phyloP scores from a whole-genome alignment of 2,329 filamentous ascomycete species.

The Talaromyces sp. region DNA sequence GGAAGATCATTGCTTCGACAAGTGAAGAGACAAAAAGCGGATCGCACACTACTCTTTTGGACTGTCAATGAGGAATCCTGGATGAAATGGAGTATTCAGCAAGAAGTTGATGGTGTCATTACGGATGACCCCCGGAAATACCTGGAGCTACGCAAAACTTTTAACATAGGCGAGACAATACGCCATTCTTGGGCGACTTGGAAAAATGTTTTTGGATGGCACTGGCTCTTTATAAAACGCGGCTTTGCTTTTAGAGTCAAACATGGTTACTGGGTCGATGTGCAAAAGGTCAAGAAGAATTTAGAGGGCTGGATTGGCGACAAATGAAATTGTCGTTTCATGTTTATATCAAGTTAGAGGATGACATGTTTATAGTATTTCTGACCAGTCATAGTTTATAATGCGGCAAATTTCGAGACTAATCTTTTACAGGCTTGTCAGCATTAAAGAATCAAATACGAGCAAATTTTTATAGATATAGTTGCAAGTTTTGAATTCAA shows the following conservation, averaged over 20 bases:
- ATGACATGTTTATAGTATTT: not conserved
- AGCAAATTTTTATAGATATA: too few species aligned
- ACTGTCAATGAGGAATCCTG: slow-evolving; percentile 73
- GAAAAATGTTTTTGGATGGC: slow-evolving; percentile 4
- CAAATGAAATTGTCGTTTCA: not conserved
- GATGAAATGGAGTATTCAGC: slow-evolving; percentile 75
- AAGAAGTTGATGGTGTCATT: slow-evolving; percentile 70
- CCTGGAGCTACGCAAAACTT: slow-evolving; percentile 3
- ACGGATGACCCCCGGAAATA: slow-evolving; percentile 67
- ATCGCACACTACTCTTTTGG: slow-evolving; percentile 68
- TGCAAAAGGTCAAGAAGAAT: not conserved
- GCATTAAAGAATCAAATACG: too few species aligned
- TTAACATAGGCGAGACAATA: slow-evolving; percentile 3
- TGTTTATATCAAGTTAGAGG: not conserved
- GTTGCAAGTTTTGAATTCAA: too few species aligned
- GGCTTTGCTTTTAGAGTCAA: slow-evolving; percentile 7
- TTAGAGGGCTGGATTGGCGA: not conserved
- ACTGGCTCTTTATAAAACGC: not conserved
- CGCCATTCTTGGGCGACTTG: slow-evolving; percentile 6
- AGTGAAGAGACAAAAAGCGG: slow-evolving; percentile 42
- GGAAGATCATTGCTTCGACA: slow-evolving; percentile 58
- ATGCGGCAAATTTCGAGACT: not conserved
- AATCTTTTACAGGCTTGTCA: too few species aligned
- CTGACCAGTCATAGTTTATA: too few species aligned
- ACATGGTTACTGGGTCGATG: slow-evolving; percentile 7